phyloP scores from a whole-genome alignment of 1,284 basidiomycete genomes.

The Trametes versicolor region DNA sequence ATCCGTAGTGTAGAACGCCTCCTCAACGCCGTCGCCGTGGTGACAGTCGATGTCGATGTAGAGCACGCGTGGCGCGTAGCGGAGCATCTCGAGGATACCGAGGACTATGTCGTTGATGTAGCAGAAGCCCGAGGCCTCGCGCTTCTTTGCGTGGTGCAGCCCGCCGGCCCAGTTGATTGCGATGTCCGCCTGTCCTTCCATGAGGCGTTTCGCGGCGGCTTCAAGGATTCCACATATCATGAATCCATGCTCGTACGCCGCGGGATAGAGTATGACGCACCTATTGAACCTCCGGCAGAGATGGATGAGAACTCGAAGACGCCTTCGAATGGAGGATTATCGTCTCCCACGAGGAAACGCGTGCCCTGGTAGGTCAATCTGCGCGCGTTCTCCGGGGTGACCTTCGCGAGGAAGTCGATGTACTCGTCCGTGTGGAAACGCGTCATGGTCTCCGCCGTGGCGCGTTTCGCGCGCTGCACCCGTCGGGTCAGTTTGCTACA shows the following conservation, averaged over 20 bases:
- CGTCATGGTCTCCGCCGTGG: slow-evolving; percentile 87
- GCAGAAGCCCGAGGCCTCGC: slow-evolving; percentile 96
- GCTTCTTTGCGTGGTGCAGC: slow-evolving; percentile 97
- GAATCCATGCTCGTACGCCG: neutral
- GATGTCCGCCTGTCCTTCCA: slow-evolving; percentile 88
- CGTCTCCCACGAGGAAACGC: slow-evolving; percentile 90
- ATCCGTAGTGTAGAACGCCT: slow-evolving; percentile 98
- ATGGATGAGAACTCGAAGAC: slow-evolving; percentile 98
- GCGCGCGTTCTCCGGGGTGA: slow-evolving; percentile 89
- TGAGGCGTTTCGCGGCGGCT: slow-evolving; percentile 88
- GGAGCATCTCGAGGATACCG: slow-evolving; percentile 87
- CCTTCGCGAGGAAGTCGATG: slow-evolving; percentile 88
- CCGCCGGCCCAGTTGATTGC: slow-evolving; percentile 99
- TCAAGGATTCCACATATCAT: neutral
- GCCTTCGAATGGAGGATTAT: slow-evolving; percentile 97
- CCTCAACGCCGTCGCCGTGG: slow-evolving; percentile 98
- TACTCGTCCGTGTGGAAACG: slow-evolving; percentile 99
- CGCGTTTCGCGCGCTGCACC: slow-evolving; percentile 79
- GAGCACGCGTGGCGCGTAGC: slow-evolving; percentile 86
- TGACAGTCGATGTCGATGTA: slow-evolving; percentile 99
- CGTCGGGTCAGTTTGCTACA: neutral
- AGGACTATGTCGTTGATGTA: slow-evolving; percentile 98
- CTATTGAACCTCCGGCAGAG: slow-evolving; percentile 93
- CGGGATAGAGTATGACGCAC: slow-evolving; percentile 48
- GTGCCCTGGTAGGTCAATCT: slow-evolving; percentile 87